These are phyloP conservation scores for Melampsora americana DNA, from an alignment of 1,284 basidiomycete genomes.

Conservation along the genomic window DNA sequence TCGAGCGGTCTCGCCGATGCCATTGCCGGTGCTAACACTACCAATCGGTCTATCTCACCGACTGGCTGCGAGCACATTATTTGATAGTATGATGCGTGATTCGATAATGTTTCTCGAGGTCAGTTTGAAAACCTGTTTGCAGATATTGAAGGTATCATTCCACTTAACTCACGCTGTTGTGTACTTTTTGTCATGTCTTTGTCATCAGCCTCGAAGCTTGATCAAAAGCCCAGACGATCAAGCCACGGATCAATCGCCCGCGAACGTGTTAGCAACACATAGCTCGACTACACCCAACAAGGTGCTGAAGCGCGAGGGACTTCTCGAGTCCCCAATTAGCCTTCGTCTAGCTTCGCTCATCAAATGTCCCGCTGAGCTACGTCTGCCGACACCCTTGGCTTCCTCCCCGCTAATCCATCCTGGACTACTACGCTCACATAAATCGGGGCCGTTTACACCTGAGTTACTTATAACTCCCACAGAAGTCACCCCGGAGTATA, in stretches of 20 bases:
- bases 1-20: background rate
- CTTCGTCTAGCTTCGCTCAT: background rate
- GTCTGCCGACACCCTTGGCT: background rate
- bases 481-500: background rate
- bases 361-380: background rate
- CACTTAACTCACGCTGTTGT: background rate
- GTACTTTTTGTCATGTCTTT: background rate
- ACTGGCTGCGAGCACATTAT: background rate
- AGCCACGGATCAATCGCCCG: background rate
- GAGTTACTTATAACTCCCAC: background rate
- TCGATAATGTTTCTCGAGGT: background rate
- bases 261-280: background rate
- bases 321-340: background rate
- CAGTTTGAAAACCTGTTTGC: background rate
- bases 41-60: background rate
- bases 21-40: background rate
- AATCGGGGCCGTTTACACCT: conserved; percentile 2
- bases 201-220: background rate
- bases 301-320: background rate
- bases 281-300: background rate
- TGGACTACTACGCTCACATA: background rate
- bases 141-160: background rate
- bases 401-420: background rate
- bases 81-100: background rate
- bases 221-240: background rate